phyloP scores from a whole-genome alignment of 2,329 filamentous ascomycete species.

The Alternaria incomplexa region DNA sequence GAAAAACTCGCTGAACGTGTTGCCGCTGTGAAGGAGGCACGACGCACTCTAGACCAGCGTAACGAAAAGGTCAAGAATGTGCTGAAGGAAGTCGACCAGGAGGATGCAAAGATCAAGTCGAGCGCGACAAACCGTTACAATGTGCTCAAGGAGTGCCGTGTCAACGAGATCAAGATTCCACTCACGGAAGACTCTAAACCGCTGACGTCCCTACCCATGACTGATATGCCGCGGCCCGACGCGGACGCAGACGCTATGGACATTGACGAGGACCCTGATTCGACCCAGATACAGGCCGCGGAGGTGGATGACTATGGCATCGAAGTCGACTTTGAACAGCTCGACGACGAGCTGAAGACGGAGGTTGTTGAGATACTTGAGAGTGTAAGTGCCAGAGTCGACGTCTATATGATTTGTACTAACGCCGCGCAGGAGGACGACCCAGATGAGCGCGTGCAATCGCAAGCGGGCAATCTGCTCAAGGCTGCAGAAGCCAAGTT shows the following conservation, averaged over 20 bases:
- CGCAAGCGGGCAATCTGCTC: constrained; percentile 24
- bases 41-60: constrained; percentile 80
- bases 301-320: constrained; percentile 90
- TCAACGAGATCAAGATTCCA: constrained; percentile 90
- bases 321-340: constrained; percentile 79
- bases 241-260: constrained; percentile 92
- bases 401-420: background rate
- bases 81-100: constrained; percentile 73
- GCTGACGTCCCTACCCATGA: constrained; percentile 84
- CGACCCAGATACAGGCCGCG: constrained; percentile 58
- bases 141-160: constrained; percentile 84
- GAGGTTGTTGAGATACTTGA: constrained; percentile 52
- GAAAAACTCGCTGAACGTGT: constrained; percentile 71
- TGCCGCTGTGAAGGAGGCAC: constrained; percentile 78
- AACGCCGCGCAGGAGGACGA: constrained; percentile 64
- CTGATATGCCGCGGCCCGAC: constrained; percentile 75
- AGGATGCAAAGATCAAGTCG: constrained; percentile 88
- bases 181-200: constrained; percentile 71
- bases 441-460: constrained; percentile 53
- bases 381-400: constrained; percentile 42
- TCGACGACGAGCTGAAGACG: constrained; percentile 76
- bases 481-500: constrained; percentile 71
- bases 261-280: constrained; percentile 70
- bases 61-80: constrained; percentile 81
- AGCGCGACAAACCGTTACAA: constrained; percentile 84